A percentile compares a stretch with the other conserved stretches of the same genome.
These are phyloP conservation scores for Kodamaea laetipori DNA, from an alignment of 805 yeast genomes.

Conservation along the genomic window DNA sequence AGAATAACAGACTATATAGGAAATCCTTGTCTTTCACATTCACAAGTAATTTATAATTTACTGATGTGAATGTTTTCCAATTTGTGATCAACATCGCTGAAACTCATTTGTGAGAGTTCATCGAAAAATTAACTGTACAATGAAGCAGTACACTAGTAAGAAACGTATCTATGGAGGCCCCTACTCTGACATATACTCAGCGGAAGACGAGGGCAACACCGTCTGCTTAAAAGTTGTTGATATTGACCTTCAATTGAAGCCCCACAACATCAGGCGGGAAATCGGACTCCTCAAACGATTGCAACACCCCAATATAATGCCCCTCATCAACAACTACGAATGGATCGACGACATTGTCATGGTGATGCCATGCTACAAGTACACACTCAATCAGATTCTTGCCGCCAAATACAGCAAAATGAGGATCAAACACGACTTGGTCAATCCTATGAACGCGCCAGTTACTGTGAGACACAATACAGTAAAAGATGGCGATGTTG, in stretches of 20 bases:
- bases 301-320: slow-evolving; percentile 19
- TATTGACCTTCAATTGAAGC: slow-evolving; percentile 35
- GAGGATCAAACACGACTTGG: slow-evolving; percentile 27
- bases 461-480: slow-evolving; percentile 5
- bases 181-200: slow-evolving; percentile 35
- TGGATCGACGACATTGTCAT: slow-evolving; percentile 35
- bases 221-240: slow-evolving; percentile 39
- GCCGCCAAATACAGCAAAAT: slow-evolving; percentile 21
- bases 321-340: slow-evolving; percentile 23
- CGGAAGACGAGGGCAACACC: slow-evolving; percentile 16
- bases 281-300: slow-evolving; percentile 28
- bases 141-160: slow-evolving; percentile 21
- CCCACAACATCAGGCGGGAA: slow-evolving; percentile 39
- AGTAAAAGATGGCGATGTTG: slow-evolving; percentile 17
- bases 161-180: slow-evolving; percentile 35
- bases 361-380: slow-evolving; percentile 34
- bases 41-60: no score
- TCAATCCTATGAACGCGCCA: slow-evolving; percentile 24
- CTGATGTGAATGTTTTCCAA: no score
- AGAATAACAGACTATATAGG: no score
- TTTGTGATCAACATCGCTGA: no score
- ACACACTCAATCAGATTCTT: slow-evolving; percentile 29
- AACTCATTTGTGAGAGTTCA: no score
- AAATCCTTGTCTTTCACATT: no score
- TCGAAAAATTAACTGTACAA: neutral